phyloP scores from a whole-genome alignment of 306 rosid genomes.

The Prunus fruticosa region DNA sequence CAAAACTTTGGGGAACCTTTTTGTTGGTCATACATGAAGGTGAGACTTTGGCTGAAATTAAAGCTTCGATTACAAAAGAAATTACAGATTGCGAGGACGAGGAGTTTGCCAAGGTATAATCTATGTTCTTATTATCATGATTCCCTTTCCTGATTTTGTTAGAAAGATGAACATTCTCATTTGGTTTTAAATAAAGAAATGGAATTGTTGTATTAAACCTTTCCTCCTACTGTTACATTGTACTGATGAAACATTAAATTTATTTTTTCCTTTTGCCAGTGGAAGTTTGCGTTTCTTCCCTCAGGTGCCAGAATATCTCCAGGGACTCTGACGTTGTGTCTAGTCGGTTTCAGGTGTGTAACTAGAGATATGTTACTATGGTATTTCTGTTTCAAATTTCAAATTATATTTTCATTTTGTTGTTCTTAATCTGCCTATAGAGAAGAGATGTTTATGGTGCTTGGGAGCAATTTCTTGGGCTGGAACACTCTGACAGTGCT shows the following conservation, averaged over 20 bases:
- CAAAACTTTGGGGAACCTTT: conserved; percentile 94
- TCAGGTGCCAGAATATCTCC: conserved; percentile 88
- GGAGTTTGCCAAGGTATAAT: conserved; percentile 74
- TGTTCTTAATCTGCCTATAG: conserved; percentile 32
- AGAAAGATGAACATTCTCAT: conserved; percentile 10
- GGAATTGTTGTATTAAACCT: neutral
- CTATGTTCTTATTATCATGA: neutral
- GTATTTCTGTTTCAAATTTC: conserved; percentile 3
- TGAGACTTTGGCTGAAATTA: conserved; percentile 73
- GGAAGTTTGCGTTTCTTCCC: conserved; percentile 88
- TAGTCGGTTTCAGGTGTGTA: conserved; percentile 74
- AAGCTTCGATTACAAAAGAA: conserved; percentile 65
- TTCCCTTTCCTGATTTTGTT: conserved; percentile 10
- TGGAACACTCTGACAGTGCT: conserved; percentile 88
- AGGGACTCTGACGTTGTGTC: conserved; percentile 74
- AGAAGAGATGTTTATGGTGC: conserved; percentile 95
- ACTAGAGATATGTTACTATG: neutral
- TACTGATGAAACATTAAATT: neutral
- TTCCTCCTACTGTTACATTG: neutral
- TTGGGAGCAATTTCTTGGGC: conserved; percentile 95
- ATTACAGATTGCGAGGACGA: conserved; percentile 81
- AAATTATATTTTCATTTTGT: conserved; percentile 12
- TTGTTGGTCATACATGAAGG: conserved; percentile 87
- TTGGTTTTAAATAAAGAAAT: neutral
- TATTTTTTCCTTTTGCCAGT: conserved; percentile 44